Evolutionary conservation across 768 basidiomycete species (phyloP).

Genomic region (Agaricus bisporus): DNA sequence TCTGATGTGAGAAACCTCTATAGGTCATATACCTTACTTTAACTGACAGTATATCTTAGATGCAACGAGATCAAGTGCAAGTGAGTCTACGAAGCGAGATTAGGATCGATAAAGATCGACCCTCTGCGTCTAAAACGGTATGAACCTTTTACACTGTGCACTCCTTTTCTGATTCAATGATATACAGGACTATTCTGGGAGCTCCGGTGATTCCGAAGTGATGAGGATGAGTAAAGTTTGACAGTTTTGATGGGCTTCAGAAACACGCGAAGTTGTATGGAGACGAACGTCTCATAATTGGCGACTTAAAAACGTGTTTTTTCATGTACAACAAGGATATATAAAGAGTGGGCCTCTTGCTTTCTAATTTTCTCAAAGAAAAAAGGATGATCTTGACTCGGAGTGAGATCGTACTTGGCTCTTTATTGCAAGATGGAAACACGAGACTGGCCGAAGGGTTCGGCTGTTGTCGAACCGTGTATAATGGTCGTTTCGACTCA

Average conservation of each 20-base stretch:
- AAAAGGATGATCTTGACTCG: too few species aligned
- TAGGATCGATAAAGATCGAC: neutral
- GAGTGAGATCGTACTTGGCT: too few species aligned
- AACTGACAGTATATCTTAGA: neutral
- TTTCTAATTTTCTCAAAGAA: too few species aligned
- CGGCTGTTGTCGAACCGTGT: too few species aligned
- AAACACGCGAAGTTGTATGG: neutral
- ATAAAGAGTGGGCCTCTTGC: too few species aligned
- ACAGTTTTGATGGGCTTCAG: neutral
- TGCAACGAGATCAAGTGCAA: neutral
- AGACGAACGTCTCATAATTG: too few species aligned
- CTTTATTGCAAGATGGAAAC: too few species aligned
- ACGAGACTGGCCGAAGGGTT: too few species aligned
- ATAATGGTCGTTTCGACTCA: too few species aligned
- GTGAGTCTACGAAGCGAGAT: conserved; percentile 1
- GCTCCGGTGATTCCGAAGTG: neutral
- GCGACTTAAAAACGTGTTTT: too few species aligned
- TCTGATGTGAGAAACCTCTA: neutral
- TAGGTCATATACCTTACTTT: too few species aligned
- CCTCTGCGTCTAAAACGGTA: neutral
- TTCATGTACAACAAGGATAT: too few species aligned
- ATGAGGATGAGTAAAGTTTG: neutral
- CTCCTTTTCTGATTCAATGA: neutral
- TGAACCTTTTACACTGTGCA: neutral
- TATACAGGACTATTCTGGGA: neutral